These are phyloP conservation scores for Ceratocystis cacaofunesta DNA, from an alignment of 2,329 filamentous ascomycete genomes.

Conservation along the genomic window DNA sequence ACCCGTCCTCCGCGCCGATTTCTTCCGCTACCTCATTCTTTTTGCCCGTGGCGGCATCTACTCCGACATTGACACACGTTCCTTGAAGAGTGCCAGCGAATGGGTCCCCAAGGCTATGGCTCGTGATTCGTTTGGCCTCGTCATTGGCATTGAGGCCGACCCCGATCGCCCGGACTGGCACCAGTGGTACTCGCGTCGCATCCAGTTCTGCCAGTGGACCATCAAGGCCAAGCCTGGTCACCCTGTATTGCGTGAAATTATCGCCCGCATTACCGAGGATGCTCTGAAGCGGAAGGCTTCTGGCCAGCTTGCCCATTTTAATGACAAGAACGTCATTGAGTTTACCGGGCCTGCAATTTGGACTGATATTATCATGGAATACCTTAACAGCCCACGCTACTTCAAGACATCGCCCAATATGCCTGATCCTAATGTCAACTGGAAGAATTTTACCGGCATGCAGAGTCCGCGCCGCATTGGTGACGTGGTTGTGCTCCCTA, in stretches of 20 bases:
- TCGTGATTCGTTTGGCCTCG: slow-evolving; percentile 62
- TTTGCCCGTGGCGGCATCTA: slow-evolving; percentile 54
- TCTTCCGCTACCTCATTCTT: slow-evolving; percentile 60
- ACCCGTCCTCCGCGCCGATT: slow-evolving; percentile 63
- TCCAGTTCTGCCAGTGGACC: slow-evolving; percentile 99
- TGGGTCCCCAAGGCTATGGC: slow-evolving; percentile 77
- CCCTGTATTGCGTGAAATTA: slow-evolving; percentile 75
- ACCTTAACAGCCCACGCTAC: slow-evolving; percentile 81
- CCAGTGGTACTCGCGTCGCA: slow-evolving; percentile 87
- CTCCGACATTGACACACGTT: slow-evolving; percentile 80
- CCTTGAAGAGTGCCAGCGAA: slow-evolving; percentile 65
- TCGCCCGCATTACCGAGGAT: slow-evolving; percentile 71
- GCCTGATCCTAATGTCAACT: slow-evolving; percentile 59
- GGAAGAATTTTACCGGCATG: slow-evolving; percentile 80
- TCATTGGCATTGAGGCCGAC: slow-evolving; percentile 92
- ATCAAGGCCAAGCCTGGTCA: slow-evolving; percentile 93
- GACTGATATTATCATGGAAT: slow-evolving; percentile 84
- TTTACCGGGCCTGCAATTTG: slow-evolving; percentile 88
- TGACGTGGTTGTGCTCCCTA: slow-evolving; percentile 84
- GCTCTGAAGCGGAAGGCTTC: slow-evolving; percentile 57
- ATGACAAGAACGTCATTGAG: slow-evolving; percentile 67
- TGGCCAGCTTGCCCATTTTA: slow-evolving; percentile 43
- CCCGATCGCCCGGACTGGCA: slow-evolving; percentile 85
- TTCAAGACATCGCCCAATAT: slow-evolving; percentile 52
- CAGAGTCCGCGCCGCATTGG: slow-evolving; percentile 70